Conservation (phyloP, 371 early-diverging fungal genomes). For the Syncephalastrum contaminatum region DNA sequence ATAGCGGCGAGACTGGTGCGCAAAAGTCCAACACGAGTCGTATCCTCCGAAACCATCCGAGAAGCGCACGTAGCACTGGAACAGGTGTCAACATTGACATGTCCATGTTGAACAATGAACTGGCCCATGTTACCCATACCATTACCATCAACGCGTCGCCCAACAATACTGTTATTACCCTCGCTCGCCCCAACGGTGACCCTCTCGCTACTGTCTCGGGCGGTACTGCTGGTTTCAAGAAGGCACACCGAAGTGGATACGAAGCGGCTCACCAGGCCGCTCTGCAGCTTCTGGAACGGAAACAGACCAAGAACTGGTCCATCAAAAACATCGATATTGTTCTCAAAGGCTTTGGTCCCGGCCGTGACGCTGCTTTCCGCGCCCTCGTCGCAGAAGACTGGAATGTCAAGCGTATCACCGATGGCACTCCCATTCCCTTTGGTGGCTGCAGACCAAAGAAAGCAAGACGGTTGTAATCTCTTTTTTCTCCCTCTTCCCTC, state of each 20-base stretch:
- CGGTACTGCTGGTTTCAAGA: constrained; percentile 86
- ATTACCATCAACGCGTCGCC: constrained; percentile 79
- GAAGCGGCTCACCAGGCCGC: constrained; percentile 96
- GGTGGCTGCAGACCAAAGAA: constrained; percentile 95
- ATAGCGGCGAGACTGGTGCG: too few species aligned
- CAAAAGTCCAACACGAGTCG: too few species aligned
- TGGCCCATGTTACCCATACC: constrained; percentile 38
- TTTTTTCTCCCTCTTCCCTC: neutral
- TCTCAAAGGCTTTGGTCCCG: constrained; percentile 91
- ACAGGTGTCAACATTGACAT: too few species aligned
- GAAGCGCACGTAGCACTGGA: too few species aligned
- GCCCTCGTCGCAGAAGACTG: constrained; percentile 75
- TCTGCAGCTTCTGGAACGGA: constrained; percentile 65
- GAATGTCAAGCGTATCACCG: constrained; percentile 77
- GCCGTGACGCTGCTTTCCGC: constrained; percentile 89
- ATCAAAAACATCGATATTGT: constrained; percentile 72
- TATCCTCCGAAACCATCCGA: too few species aligned
- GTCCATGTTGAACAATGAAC: too few species aligned
- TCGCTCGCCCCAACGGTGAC: constrained; percentile 73
- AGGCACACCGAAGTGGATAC: constrained; percentile 85
- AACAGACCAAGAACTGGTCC: constrained; percentile 62
- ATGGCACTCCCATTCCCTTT: constrained; percentile 90
- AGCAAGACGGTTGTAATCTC: constrained; percentile 77
- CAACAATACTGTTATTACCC: constrained; percentile 91
- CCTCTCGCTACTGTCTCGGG: constrained; percentile 75